Evolutionary conservation across 129 eudicot species (phyloP), one percentile per base, ranked within the genome.

Genomic region (Chrysanthemum lavandulifolium): DNA sequence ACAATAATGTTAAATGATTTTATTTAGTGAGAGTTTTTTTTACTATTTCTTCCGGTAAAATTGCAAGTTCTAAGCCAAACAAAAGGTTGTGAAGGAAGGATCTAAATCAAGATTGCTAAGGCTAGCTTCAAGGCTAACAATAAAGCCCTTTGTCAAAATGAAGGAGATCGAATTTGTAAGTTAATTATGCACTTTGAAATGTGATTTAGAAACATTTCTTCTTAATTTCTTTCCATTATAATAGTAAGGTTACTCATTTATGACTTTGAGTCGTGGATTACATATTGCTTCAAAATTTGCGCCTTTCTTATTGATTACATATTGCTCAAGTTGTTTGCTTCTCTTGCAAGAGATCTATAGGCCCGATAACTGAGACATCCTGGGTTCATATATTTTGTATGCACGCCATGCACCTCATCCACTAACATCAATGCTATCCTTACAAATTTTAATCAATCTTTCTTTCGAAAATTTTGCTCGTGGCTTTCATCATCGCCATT

Each of bases 91-190:
- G 80, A 90, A 90, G 80, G 99, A 95, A 81, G 99, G 97, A 77
- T 95, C 90, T 62, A 95, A 83, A 65, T 95, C 3, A 80, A 91
- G 0, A 19, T 19, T 19, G 21, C 21, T 19, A 19, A 19, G 21
- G 21, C 21, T 36, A 89, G 98, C 87, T 94, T 94, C 85, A 90
- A 94, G 87, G 98, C 98, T 55, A 94, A 94, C 89, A 88, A 97
- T 64, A 95, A 95, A 77, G 97, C 99, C 55, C 99, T 95, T 68
- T 16, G 97, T n/a, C n/a, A 90, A 85, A 95, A 95, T 90, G 97
- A 90, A 84, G 99, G 89, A 71, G 99, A 95, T 70, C 97, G 99
- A 66, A 80, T 95, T 64, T 97, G 96, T 74, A 95, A 95, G 99
- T 97, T 94, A 43, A 53, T 73, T 58, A 31, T 43, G 5, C 10